These are phyloP conservation scores for Pestalotiopsis sp. DNA, from an alignment of 2,329 filamentous ascomycete species.

Conservation along the genomic window DNA sequence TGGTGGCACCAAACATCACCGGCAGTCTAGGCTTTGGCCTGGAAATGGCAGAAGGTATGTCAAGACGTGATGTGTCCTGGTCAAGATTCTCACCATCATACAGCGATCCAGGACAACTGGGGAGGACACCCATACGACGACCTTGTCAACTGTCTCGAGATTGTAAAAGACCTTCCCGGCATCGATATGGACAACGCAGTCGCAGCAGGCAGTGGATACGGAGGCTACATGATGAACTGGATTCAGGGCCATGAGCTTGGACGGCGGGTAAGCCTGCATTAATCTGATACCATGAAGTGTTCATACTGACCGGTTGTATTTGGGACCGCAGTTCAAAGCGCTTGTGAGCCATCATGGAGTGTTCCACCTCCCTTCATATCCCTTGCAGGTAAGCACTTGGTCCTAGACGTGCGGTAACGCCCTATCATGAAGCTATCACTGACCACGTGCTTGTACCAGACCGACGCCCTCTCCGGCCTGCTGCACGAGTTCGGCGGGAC, in stretches of 20 bases:
- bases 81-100: constrained; percentile 24
- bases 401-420: background rate
- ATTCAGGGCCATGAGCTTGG: constrained; percentile 56
- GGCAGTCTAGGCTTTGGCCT: constrained; percentile 60
- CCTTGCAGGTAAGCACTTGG: constrained; percentile 16
- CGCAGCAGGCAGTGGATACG: constrained; percentile 55
- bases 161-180: constrained; percentile 53
- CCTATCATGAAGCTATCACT: background rate
- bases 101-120: constrained; percentile 54
- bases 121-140: constrained; percentile 58
- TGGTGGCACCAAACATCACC: constrained; percentile 61
- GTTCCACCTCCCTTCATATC: constrained; percentile 33
- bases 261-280: constrained; percentile 37
- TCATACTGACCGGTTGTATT: constrained; percentile 23
- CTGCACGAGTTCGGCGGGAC: constrained; percentile 39
- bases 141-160: constrained; percentile 53
- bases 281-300: background rate
- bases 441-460: constrained; percentile 12
- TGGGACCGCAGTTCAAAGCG: constrained; percentile 48
- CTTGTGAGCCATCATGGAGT: constrained; percentile 56
- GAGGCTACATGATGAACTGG: constrained; percentile 65
- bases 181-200: constrained; percentile 57
- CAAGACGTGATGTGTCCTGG: rapidly evolving
- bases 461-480: constrained; percentile 20
- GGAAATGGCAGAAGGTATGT: constrained; percentile 34